Base-by-base conservation (phyloP, 2,329 filamentous ascomycete species). In the Colletotrichum liriopes region DNA sequence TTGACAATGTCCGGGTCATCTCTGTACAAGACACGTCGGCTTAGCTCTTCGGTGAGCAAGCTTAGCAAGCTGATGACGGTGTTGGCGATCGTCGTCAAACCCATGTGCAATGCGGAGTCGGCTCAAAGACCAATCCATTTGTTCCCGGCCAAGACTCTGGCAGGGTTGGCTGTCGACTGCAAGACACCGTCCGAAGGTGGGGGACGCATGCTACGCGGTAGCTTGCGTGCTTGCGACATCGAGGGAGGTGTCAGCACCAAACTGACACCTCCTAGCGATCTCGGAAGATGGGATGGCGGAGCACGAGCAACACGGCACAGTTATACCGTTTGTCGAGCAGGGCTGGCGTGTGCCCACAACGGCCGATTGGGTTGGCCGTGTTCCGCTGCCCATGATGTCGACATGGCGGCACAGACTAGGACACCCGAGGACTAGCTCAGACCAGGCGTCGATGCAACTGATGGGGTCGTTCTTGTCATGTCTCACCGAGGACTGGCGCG, bases 21-120 rank as follows among this genome's bases (percentile, higher is more conserved):
- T 20, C 43, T 9, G 29, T 29, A 37, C 35, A 26, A 16, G 23
- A 60, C 43, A 55, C 23, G 45, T 51, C 54, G 18, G 43, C 54
- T 14, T 37, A 16, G 5, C 18, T 41, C 32, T 60, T 66, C 64
- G 64, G 64, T 66, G 64, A 60, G 39, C 47, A 37, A 39, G 5
- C 16, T 39, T 16, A 9, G 43, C 32, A 51, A 52, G 54, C 26
- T 7, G 43, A 32, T 18, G 32, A 20, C 60, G n/a, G 56, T 51
- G 14, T 41, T 29, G 60, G 20, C n/a, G 45, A 52, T 51, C 14
- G 29, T 18, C 8, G 9, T 11, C 29, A 37, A 26, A 45, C 32
- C 29, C 47, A n/a, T 63, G 47, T 9, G n/a, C 45, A 23, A 23
- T 62, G n/a, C 32, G 43, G 45, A 12, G 14, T 11, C 20, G 35